Percentiles rank a stretch among this genome's conserved stretches.
Conservation (phyloP, 2,329 filamentous ascomycete species). For the Teratosphaeria gauchensis region DNA sequence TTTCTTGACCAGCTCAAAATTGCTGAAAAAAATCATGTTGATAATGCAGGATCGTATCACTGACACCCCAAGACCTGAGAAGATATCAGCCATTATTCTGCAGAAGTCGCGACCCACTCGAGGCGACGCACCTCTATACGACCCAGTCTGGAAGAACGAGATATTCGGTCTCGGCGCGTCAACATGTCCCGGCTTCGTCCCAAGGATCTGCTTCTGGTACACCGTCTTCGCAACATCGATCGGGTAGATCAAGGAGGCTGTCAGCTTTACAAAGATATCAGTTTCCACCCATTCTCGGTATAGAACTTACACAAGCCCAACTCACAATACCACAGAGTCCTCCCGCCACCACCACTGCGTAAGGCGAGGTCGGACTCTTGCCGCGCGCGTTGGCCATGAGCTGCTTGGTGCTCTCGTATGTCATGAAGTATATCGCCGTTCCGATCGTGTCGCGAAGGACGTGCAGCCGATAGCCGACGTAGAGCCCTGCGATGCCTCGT, state of each 20-base stretch:
- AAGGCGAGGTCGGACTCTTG: conserved; percentile 64
- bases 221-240: conserved; percentile 79
- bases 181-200: conserved; percentile 48
- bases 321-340: conserved; percentile 75
- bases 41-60: conserved; percentile 74
- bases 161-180: conserved; percentile 51
- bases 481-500: conserved; percentile 62
- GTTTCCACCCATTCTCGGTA: not conserved
- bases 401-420: conserved; percentile 80
- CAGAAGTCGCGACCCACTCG: too few relatives aligned
- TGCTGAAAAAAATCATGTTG: conserved; percentile 84
- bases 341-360: conserved; percentile 68
- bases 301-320: conserved; percentile 61
- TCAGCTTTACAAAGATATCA: conserved; percentile 3
- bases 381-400: conserved; percentile 66
- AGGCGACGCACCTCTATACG: conserved; percentile 58
- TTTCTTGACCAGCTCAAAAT: conserved; percentile 72
- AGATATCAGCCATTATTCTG: not conserved
- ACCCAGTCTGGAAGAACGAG: conserved; percentile 64
- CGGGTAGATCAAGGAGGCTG: conserved; percentile 37
- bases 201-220: conserved; percentile 72
- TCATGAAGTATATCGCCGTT: conserved; percentile 79
- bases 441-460: conserved; percentile 78
- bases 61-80: conserved; percentile 57
- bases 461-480: conserved; percentile 72